Percentiles rank a stretch among this genome's conserved stretches.
Conservation (phyloP, 2,329 filamentous ascomycete genomes). For the Triangularia verruculosa region DNA sequence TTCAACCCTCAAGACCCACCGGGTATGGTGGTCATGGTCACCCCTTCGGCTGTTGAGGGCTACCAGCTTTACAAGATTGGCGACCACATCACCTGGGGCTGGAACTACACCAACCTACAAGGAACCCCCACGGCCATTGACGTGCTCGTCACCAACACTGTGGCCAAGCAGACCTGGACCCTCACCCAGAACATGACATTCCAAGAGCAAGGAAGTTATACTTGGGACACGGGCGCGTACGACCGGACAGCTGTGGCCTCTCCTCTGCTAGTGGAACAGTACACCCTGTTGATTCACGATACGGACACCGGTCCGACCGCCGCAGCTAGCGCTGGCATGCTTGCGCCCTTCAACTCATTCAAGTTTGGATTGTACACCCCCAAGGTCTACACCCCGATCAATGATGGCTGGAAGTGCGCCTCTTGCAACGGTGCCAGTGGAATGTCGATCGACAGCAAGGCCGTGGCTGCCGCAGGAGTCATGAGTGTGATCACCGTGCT, state of each 20-base stretch:
- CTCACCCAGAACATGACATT: constrained; percentile 63
- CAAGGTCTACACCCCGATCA: constrained; percentile 49
- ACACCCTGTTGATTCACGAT: constrained; percentile 62
- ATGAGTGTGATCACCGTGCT: constrained; percentile 57
- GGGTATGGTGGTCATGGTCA: constrained; percentile 53
- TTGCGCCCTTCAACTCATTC: constrained; percentile 48
- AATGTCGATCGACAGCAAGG: constrained; percentile 43
- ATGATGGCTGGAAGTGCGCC: constrained; percentile 51
- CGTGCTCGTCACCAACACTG: constrained; percentile 55
- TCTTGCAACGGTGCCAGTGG: constrained; percentile 55
- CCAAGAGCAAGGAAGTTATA: constrained; percentile 47
- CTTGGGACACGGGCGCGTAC: constrained; percentile 56
- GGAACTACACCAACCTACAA: constrained; percentile 63
- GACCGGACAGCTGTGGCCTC: constrained; percentile 43
- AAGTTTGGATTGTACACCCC: constrained; percentile 57
- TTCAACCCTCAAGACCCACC: constrained; percentile 47
- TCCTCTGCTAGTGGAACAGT: constrained; percentile 52
- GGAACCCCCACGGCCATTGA: constrained; percentile 59
- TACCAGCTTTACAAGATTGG: constrained; percentile 59
- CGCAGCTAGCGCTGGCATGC: constrained; percentile 53
- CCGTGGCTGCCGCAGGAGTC: constrained; percentile 48
- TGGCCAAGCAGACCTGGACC: constrained; percentile 54
- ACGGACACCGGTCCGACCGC: constrained; percentile 50
- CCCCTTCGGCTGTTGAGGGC: constrained; percentile 45
- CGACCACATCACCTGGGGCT: constrained; percentile 57